Percentiles rank a stretch among this genome's conserved stretches.
Conservation (phyloP, 805 yeast genomes). For the Zygoascus biomembranicola region DNA sequence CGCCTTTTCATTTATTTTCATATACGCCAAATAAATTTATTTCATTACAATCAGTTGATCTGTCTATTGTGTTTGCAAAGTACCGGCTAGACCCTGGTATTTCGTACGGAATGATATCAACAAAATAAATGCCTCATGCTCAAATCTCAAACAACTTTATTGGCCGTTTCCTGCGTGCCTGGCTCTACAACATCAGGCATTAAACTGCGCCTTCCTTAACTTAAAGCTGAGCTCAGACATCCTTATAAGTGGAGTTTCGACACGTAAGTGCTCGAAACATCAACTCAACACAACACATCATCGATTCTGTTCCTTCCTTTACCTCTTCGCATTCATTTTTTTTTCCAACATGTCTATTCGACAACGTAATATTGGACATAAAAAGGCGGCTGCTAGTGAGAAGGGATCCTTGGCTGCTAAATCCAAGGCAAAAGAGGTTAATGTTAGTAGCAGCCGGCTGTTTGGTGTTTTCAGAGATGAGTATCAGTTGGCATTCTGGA, state of each 20-base stretch:
- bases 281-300: neutral
- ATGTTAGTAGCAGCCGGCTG: neutral
- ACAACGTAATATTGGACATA: neutral
- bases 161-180: too few relatives aligned
- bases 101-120: too few relatives aligned
- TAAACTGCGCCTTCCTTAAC: too few relatives aligned
- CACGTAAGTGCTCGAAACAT: neutral
- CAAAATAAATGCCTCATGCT: too few relatives aligned
- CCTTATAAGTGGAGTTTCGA: neutral
- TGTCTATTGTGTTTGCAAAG: too few relatives aligned
- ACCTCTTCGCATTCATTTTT: neutral
- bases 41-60: too few relatives aligned
- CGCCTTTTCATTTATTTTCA: too few relatives aligned
- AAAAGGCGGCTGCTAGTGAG: neutral
- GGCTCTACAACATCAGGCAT: too few relatives aligned
- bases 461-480: constrained; percentile 1
- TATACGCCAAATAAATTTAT: too few relatives aligned
- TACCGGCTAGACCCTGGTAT: too few relatives aligned
- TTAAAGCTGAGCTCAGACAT: too few relatives aligned
- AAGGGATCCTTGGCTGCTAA: neutral
- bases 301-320: neutral
- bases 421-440: neutral
- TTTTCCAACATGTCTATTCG: neutral
- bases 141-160: too few relatives aligned
- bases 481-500: neutral